Evolutionary conservation across 2,329 filamentous ascomycete species (phyloP).

Genomic region (Fusarium humuli): DNA sequence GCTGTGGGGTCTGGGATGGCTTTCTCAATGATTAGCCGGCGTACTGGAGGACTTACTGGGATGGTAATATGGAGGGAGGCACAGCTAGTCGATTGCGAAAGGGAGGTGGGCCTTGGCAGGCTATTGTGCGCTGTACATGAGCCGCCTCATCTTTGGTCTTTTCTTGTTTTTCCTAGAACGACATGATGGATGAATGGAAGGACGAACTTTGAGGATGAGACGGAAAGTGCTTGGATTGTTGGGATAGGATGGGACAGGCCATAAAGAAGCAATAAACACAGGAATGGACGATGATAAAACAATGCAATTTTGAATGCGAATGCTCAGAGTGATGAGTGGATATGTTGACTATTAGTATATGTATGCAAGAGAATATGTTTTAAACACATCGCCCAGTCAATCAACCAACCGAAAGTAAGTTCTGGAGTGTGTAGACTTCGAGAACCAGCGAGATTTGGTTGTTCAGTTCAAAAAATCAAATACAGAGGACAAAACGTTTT

Average conservation of each 20-base stretch:
- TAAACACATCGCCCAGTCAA: not conserved
- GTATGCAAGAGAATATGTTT: slow-evolving; percentile 16
- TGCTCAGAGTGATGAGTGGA: not conserved
- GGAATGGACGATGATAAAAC: not conserved
- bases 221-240: slow-evolving; percentile 31
- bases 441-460: not conserved
- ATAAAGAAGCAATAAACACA: slow-evolving; percentile 4
- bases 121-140: slow-evolving; percentile 20
- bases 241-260: slow-evolving; percentile 1
- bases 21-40: slow-evolving; percentile 27
- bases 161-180: slow-evolving; percentile 3
- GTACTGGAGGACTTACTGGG: slow-evolving; percentile 31
- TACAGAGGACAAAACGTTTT: not conserved
- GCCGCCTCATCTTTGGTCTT: slow-evolving; percentile 1
- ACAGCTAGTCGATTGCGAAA: not conserved
- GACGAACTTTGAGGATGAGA: slow-evolving; percentile 13
- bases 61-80: slow-evolving; percentile 14
- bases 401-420: not conserved
- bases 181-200: slow-evolving; percentile 9
- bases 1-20: slow-evolving; percentile 25
- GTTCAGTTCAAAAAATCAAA: not conserved
- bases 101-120: not conserved
- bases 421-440: not conserved
- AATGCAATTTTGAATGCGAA: not conserved
- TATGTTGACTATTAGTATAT: slow-evolving; percentile 13